Base-by-base conservation (phyloP, 2,329 filamentous ascomycete genomes). In the Niveomyces coronatus region DNA sequence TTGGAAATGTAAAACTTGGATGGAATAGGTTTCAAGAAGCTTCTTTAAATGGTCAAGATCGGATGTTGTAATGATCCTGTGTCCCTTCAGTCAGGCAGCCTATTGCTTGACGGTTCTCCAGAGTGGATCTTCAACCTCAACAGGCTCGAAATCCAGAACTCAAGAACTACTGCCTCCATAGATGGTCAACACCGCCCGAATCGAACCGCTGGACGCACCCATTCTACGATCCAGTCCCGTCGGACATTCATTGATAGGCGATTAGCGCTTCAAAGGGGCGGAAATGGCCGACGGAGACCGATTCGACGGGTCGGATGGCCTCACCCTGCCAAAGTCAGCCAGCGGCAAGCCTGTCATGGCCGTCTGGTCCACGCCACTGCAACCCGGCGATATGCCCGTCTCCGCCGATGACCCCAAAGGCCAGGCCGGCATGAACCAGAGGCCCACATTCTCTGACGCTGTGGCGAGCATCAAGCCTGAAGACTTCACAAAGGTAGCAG, bases 401-500 rank as follows among this genome's bases (percentile, higher is more conserved):
- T n/a, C n/a, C n/a, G 33, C 38, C 39, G 30, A 48, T 37, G 43
- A 40, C 27, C 33, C 36, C 43, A 22, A 44, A 35, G 29, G 40
- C 30, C 35, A 41, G 36, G 4, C 48, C 33, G 40, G 45, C 3
- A 41, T 41, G 34, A 53, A 49, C 35, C 39, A 48, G 56, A 47
- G 58, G 56, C 53, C 56, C 53, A 45, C 67, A 63, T 39, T 73
- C 56, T 33, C 49, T 26, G 78, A 85, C 29, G 83, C 76, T 1
- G 65, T 88, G 35, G 72, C 76, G 44, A 74, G 70, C 33, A 78
- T 89, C 44, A 77, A 77, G 44, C 54, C 69, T 27, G 68, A 79
- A 27, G 85, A 89, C 51, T 82, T 88, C 46, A 58, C 76, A 31
- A 74, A 76, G 31, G 67, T 93, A 37, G 80, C 88, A 57, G 81